Percentiles rank a stretch among this genome's conserved stretches.
Evolutionary conservation across 1,284 basidiomycete genomes (phyloP).

Genomic region (Anthracocystis setariae): DNA sequence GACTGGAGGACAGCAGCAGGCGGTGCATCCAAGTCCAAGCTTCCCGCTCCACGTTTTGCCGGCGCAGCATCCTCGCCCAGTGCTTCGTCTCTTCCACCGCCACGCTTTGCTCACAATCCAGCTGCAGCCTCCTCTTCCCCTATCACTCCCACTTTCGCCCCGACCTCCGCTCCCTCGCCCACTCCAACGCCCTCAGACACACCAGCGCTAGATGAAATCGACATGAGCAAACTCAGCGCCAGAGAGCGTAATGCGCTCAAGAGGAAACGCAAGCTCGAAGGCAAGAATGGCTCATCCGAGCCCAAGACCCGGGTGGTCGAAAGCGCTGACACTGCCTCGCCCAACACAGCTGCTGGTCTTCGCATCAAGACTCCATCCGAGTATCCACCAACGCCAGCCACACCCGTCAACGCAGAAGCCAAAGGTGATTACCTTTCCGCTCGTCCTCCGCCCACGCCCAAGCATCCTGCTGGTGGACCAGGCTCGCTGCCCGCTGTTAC

Average conservation of each 20-base stretch:
- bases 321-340: conserved; percentile 70
- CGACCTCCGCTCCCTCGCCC: conserved; percentile 24
- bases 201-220: conserved; percentile 49
- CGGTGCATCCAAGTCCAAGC: conserved; percentile 23
- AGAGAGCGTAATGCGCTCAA: conserved; percentile 90
- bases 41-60: conserved; percentile 39
- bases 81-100: conserved; percentile 23
- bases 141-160: conserved; percentile 16
- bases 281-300: conserved; percentile 65
- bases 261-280: conserved; percentile 88
- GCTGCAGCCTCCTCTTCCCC: conserved; percentile 29
- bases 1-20: conserved; percentile 49
- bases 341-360: conserved; percentile 16
- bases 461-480: conserved; percentile 42
- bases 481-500: conserved; percentile 40
- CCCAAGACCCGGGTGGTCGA: conserved; percentile 50
- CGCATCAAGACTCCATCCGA: conserved; percentile 45
- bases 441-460: conserved; percentile 30
- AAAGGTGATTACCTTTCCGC: conserved; percentile 32
- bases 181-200: conserved; percentile 26
- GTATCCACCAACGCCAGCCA: conserved; percentile 26
- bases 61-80: conserved; percentile 13
- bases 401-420: conserved; percentile 24
- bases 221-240: conserved; percentile 70
- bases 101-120: conserved; percentile 19